These are phyloP conservation scores for Metrosideros polymorpha DNA, from an alignment of 441 rosid genomes.

Conservation along the genomic window DNA sequence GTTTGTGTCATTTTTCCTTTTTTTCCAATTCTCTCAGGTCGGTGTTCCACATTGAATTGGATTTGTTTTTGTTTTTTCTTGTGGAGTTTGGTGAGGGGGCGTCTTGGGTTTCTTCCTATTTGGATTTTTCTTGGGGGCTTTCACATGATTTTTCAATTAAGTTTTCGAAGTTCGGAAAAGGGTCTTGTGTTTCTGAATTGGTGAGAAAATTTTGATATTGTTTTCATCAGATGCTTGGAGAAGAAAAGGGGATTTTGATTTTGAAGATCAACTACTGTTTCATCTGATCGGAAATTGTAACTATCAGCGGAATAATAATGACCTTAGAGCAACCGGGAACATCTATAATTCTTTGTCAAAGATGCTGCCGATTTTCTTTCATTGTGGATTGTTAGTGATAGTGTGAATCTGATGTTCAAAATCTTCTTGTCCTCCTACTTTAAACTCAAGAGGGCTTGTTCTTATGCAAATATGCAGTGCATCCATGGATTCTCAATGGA, in stretches of 20 bases:
- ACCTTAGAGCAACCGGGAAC: background rate
- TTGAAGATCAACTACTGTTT: background rate
- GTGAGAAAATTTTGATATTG: background rate
- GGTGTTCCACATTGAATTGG: background rate
- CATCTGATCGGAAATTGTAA: background rate
- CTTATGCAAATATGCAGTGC: too few relatives aligned
- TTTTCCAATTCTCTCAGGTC: background rate
- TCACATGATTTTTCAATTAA: background rate
- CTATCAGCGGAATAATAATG: background rate
- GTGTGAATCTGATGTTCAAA: background rate
- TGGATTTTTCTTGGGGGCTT: background rate
- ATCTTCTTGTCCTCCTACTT: background rate
- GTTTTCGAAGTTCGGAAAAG: background rate
- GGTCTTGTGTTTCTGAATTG: background rate
- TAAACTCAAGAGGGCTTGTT: background rate
- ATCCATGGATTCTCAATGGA: too few relatives aligned
- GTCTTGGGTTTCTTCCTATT: background rate
- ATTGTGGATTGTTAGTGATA: background rate
- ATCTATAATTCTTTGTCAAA: background rate
- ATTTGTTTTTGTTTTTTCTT: background rate
- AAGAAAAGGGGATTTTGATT: background rate
- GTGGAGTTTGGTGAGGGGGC: background rate
- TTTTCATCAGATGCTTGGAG: background rate
- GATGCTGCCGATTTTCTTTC: background rate
- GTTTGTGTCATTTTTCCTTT: too few relatives aligned